A percentile compares a stretch with the other conserved stretches of the same genome.
phyloP scores from a whole-genome alignment of 148 eudicot species.

The Chenopodium berlandieri region DNA sequence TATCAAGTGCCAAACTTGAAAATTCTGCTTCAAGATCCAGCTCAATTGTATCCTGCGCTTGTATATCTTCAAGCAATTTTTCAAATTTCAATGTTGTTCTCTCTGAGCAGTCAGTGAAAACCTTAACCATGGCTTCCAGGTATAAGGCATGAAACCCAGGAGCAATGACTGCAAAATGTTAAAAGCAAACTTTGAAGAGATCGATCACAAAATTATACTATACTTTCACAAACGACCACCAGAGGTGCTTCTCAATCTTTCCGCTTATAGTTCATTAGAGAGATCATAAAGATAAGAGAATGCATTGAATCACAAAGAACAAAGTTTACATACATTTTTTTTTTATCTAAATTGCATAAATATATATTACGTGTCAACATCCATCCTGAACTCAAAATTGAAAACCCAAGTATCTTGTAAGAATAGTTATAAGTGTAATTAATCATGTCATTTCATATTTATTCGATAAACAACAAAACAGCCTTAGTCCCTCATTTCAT shows the following conservation, averaged over 20 bases:
- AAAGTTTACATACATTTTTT: neutral
- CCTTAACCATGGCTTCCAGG: conserved; percentile 90
- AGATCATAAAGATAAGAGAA: neutral
- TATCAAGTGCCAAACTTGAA: conserved; percentile 96
- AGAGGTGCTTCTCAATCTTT: neutral
- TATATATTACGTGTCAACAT: neutral
- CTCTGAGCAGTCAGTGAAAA: conserved; percentile 73
- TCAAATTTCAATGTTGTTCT: conserved; percentile 74
- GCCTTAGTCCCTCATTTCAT: neutral
- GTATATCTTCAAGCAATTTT: conserved; percentile 52
- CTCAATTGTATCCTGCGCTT: conserved; percentile 47
- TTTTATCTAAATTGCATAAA: neutral
- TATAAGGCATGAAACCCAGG: conserved; percentile 94
- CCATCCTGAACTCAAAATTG: neutral
- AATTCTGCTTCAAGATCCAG: conserved; percentile 97
- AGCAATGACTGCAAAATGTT: conserved; percentile 72
- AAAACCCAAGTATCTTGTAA: neutral
- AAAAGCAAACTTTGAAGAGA: neutral
- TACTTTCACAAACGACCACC: neutral
- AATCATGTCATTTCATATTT: neutral
- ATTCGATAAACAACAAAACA: too few species aligned
- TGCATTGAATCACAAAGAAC: conserved; percentile 12
- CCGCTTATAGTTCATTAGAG: neutral
- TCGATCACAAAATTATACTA: neutral
- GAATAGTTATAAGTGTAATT: neutral